A percentile compares a stretch with the other conserved stretches of the same genome.
Conservation (phyloP, 1,284 basidiomycete genomes). For the Laetiporus sulphureus region DNA sequence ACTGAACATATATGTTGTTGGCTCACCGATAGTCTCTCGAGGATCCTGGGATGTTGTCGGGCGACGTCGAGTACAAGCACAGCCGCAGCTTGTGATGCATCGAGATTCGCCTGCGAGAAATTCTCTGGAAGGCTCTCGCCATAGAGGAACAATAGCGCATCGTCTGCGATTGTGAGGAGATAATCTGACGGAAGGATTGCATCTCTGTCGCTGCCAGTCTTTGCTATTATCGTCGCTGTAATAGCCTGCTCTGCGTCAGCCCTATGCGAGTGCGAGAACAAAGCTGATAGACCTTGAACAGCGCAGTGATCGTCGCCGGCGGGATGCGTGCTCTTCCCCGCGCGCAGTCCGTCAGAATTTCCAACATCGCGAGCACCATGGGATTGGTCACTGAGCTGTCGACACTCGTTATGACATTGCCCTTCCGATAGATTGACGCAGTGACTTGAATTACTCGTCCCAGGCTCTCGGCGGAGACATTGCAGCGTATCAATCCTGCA, state of each 20-base stretch:
- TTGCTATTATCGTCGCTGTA: constrained; percentile 6
- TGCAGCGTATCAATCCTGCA: constrained; percentile 42
- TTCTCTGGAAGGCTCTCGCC: constrained; percentile 38
- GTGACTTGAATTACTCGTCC: constrained; percentile 45
- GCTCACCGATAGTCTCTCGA: constrained; percentile 17
- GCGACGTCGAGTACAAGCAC: constrained; percentile 45
- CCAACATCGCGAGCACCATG: constrained; percentile 43
- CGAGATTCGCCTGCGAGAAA: constrained; percentile 44
- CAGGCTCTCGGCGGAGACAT: constrained; percentile 40
- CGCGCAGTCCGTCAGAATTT: constrained; percentile 48
- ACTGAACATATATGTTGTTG: constrained; percentile 3
- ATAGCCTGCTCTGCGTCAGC: constrained; percentile 18
- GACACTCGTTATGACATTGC: constrained; percentile 22
- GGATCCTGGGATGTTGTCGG: constrained; percentile 19
- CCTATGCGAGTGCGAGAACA: too few relatives aligned
- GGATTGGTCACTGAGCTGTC: constrained; percentile 28
- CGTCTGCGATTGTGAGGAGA: constrained; percentile 43
- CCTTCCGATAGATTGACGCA: constrained; percentile 31
- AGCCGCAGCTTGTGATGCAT: constrained; percentile 43
- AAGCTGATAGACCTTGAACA: too few relatives aligned
- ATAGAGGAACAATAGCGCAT: constrained; percentile 47
- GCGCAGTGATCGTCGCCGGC: constrained; percentile 41
- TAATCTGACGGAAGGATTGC: too few relatives aligned
- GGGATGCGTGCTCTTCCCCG: constrained; percentile 44
- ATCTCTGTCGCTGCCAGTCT: too few relatives aligned